A percentile compares a stretch with the other conserved stretches of the same genome.
Conservation (phyloP, 495 filamentous ascomycete genomes). For the Copromyces sp. region DNA sequence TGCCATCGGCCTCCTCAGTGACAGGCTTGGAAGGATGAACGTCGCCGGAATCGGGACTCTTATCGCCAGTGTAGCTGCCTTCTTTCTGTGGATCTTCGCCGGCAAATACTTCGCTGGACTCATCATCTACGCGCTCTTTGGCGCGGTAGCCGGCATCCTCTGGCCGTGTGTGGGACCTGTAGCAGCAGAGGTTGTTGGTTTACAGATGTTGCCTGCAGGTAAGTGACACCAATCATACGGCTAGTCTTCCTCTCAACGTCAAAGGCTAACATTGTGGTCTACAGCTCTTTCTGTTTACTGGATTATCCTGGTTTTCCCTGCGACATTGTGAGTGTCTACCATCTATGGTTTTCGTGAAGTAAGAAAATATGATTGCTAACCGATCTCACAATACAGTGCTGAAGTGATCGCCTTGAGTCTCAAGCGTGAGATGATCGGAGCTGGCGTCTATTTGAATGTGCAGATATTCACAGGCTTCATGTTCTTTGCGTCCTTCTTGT, state of each 20-base stretch:
- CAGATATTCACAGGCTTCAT: conserved; percentile 31
- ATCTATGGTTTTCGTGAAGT: neutral
- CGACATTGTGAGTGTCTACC: conserved; percentile 44
- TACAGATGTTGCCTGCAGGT: conserved; percentile 59
- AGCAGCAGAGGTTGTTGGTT: conserved; percentile 65
- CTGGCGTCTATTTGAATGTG: conserved; percentile 30
- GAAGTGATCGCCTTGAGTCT: conserved; percentile 69
- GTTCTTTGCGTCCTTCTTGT: conserved; percentile 30
- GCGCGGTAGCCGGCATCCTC: conserved; percentile 60
- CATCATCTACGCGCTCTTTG: conserved; percentile 62
- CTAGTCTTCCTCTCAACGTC: neutral
- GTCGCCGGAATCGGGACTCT: conserved; percentile 52
- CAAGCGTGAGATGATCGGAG: conserved; percentile 27
- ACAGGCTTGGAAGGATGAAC: conserved; percentile 57
- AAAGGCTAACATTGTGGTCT: neutral
- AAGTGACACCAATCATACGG: conserved; percentile 1
- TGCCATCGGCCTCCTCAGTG: conserved; percentile 56
- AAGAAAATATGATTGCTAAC: neutral
- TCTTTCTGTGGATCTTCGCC: conserved; percentile 59
- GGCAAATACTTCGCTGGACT: conserved; percentile 55
- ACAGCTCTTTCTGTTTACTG: conserved; percentile 60
- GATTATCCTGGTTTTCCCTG: conserved; percentile 61
- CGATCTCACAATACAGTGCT: conserved; percentile 22
- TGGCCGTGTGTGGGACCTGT: conserved; percentile 69
- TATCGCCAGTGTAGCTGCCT: conserved; percentile 46